Conservation (phyloP, 2,329 filamentous ascomycete genomes). For the Colletotrichum caudatum region DNA sequence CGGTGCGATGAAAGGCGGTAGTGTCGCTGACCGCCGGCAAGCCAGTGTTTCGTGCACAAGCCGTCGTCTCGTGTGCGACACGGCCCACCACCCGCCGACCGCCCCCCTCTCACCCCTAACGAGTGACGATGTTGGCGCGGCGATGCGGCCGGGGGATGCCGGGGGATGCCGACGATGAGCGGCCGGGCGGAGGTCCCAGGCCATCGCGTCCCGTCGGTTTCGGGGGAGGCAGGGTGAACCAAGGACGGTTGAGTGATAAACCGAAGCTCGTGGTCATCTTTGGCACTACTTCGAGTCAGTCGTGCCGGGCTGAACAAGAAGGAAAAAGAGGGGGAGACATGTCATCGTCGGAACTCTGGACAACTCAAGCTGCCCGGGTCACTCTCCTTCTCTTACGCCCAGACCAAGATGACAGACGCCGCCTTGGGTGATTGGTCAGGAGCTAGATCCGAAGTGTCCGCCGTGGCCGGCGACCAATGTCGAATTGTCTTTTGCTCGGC, state of each 20-base stretch:
- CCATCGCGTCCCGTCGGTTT: not conserved
- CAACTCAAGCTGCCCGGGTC: not conserved
- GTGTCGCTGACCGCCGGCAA: not conserved
- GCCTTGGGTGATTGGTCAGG: not conserved
- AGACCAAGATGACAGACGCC: not conserved
- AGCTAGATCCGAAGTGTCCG: not conserved
- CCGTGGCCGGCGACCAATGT: not conserved
- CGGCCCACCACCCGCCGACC: too few relatives aligned
- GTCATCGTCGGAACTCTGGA: conserved; percentile 25
- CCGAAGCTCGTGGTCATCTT: not conserved
- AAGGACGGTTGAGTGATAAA: not conserved
- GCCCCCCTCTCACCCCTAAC: too few relatives aligned
- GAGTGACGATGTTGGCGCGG: conserved; percentile 16
- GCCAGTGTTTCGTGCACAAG: conserved; percentile 11
- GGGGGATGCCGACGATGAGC: not conserved
- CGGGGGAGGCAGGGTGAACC: conserved; percentile 1
- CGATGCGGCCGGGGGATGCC: too few relatives aligned
- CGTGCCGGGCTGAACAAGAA: not conserved
- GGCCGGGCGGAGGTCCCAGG: not conserved
- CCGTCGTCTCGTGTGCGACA: conserved; percentile 27
- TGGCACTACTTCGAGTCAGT: conserved; percentile 9
- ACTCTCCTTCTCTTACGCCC: not conserved
- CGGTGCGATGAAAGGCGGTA: not conserved
- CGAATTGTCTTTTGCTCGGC: not conserved
- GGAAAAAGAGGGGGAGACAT: not conserved